Evolutionary conservation across 305 asterid genomes (phyloP), one percentile per base, ranked within the genome.

Genomic region (Nicotiana rustica): DNA sequence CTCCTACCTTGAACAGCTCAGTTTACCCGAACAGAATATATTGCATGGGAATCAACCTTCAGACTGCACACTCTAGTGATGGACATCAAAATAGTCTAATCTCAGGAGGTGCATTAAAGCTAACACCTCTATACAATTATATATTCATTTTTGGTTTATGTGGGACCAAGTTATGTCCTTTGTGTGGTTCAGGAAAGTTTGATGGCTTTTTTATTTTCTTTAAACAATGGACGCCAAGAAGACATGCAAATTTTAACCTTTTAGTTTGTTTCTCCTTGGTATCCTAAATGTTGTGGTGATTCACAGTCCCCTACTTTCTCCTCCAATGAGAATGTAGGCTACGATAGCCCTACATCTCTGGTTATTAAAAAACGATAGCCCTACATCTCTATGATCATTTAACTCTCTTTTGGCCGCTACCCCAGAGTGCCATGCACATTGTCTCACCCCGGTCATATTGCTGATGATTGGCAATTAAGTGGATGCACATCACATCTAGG

Each of bases 121-220:
- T 15, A 69, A 6, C 10, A 0, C 56, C n/a, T 36, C 56, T 38
- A 4, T 69, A n/a, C 77, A n/a, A 38, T 70, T 41, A 1, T 70
- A 10, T 44, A 44, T 3, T 36, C n/a, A 70, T 19, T 70, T 70
- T 73, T 73, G 25, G 8, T 49, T 49, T 73, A 25, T 73, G 13
- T 44, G 61, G 13, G 38, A 44, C 10, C 18, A 71, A 71, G 61
- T 71, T 47, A 47, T 47, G 79, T 71, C 61, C 79, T 69, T 18
- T 8, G 6, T 21, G 38, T 75, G 64, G 64, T 21, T 75, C 64
- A 49, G 15, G 31, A 75, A 49, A 12, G 60, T 47, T 71, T 71
- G 35, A 71, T 71, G 38, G 38, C 15, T 18, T 44, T 75, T 19
- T 71, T 52, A 52, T 1, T 3, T 12, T 10, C 15, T 52, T 52